A percentile compares a stretch with the other conserved stretches of the same genome.
Evolutionary conservation across 495 filamentous ascomycete species (phyloP).

Genomic region (Penicillium verhagenii): DNA sequence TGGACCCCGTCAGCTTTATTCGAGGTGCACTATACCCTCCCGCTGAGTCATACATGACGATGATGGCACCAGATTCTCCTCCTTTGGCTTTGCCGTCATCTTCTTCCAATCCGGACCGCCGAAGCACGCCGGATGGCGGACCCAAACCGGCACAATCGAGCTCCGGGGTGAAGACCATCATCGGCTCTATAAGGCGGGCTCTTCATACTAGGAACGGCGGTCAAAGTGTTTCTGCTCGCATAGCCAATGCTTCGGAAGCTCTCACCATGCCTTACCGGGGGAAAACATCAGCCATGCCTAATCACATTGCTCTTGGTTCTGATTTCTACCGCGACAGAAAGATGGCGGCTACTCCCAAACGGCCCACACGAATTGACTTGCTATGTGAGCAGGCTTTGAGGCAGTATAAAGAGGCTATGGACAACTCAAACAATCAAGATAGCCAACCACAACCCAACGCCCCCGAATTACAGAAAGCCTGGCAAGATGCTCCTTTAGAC

Average conservation of each 20-base stretch:
- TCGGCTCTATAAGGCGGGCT: conserved; percentile 87
- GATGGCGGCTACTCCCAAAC: conserved; percentile 33
- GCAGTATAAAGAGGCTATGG: conserved; percentile 54
- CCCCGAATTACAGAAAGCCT: conserved; percentile 7
- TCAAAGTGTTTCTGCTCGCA: conserved; percentile 41
- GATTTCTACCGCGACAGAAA: conserved; percentile 47
- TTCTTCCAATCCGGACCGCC: conserved; percentile 26
- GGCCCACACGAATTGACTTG: conserved; percentile 62
- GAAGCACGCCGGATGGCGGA: conserved; percentile 32
- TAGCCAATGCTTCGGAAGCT: conserved; percentile 33
- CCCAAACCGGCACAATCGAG: conserved; percentile 41
- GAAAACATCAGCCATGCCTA: conserved; percentile 47
- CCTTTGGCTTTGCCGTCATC: conserved; percentile 34
- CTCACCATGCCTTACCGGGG: conserved; percentile 26
- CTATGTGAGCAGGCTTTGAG: conserved; percentile 71
- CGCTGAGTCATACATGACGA: conserved; percentile 70
- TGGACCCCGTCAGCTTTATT: conserved; percentile 79
- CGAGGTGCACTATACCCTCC: conserved; percentile 78
- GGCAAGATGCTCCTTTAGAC: conserved; percentile 3
- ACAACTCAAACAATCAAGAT: conserved; percentile 9
- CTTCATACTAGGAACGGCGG: conserved; percentile 64
- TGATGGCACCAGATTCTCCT: conserved; percentile 63
- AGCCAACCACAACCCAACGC: conserved; percentile 2
- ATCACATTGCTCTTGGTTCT: conserved; percentile 46
- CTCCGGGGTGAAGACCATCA: conserved; percentile 75